phyloP scores from a whole-genome alignment of 139 green algal species.

The Volvox africanus region DNA sequence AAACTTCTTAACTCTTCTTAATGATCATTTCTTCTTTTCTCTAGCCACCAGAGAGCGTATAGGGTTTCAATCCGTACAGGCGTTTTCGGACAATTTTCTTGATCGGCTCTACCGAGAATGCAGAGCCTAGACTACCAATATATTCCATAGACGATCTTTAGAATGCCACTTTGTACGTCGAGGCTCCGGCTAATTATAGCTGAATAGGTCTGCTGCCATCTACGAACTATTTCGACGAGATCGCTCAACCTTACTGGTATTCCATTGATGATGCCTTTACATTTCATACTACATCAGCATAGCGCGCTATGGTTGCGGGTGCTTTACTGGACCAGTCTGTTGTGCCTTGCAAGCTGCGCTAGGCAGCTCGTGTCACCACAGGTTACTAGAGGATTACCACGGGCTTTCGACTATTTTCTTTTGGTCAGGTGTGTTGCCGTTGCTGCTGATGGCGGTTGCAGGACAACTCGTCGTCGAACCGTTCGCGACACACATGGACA shows the following conservation, averaged over 20 bases:
- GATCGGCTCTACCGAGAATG: background rate
- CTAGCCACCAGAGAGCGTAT: no score
- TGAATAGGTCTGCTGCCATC: background rate
- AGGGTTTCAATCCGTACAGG: background rate
- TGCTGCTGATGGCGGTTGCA: background rate
- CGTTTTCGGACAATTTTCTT: background rate
- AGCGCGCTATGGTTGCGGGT: background rate
- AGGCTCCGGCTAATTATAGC: background rate
- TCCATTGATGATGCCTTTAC: background rate
- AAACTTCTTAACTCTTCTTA: no score
- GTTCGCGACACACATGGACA: background rate
- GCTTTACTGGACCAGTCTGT: background rate
- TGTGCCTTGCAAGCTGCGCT: background rate
- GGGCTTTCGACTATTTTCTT: slow-evolving; percentile 28
- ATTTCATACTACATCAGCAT: background rate
- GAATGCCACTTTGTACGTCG: background rate
- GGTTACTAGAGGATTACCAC: background rate
- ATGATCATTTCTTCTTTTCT: no score
- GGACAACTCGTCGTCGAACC: background rate
- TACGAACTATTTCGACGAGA: background rate
- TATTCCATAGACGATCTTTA: background rate
- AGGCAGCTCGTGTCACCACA: background rate
- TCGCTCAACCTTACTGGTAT: background rate
- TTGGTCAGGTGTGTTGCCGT: slow-evolving; percentile 21
- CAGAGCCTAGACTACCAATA: background rate